These are phyloP conservation scores for Lipomyces orientalis DNA, from an alignment of 805 yeast species.

Conservation along the genomic window DNA sequence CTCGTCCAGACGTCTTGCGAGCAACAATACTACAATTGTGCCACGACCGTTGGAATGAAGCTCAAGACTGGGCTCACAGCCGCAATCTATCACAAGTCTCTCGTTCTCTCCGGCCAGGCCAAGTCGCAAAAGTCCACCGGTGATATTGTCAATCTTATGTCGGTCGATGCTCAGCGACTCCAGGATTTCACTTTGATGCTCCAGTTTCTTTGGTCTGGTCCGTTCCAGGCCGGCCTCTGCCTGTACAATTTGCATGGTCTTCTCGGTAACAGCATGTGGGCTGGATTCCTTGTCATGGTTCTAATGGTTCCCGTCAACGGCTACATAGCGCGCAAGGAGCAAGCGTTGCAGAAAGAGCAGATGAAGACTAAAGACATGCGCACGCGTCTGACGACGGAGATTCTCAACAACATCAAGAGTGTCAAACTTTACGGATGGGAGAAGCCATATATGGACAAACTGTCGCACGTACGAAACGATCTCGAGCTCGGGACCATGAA, in stretches of 20 bases:
- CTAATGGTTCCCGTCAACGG: constrained; percentile 85
- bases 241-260: constrained; percentile 72
- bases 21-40: constrained; percentile 66
- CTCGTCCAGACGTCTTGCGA: constrained; percentile 63
- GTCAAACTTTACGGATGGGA: constrained; percentile 97
- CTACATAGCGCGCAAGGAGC: constrained; percentile 67
- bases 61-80: constrained; percentile 68
- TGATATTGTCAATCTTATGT: constrained; percentile 75
- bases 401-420: constrained; percentile 88
- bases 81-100: constrained; percentile 70
- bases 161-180: constrained; percentile 74
- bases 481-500: constrained; percentile 75
- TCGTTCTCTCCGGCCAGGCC: constrained; percentile 69
- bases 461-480: constrained; percentile 85
- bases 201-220: constrained; percentile 89
- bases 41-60: constrained; percentile 63
- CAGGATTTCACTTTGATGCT: constrained; percentile 75
- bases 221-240: constrained; percentile 84
- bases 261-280: constrained; percentile 87
- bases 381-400: constrained; percentile 85
- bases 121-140: constrained; percentile 69
- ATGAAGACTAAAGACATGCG: constrained; percentile 94
- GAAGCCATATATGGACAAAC: constrained; percentile 72
- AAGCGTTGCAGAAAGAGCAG: constrained; percentile 75
- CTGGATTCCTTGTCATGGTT: constrained; percentile 82